Base-by-base conservation (phyloP, 2,329 filamentous ascomycete genomes). In the Teratosphaeria gauchensis region DNA sequence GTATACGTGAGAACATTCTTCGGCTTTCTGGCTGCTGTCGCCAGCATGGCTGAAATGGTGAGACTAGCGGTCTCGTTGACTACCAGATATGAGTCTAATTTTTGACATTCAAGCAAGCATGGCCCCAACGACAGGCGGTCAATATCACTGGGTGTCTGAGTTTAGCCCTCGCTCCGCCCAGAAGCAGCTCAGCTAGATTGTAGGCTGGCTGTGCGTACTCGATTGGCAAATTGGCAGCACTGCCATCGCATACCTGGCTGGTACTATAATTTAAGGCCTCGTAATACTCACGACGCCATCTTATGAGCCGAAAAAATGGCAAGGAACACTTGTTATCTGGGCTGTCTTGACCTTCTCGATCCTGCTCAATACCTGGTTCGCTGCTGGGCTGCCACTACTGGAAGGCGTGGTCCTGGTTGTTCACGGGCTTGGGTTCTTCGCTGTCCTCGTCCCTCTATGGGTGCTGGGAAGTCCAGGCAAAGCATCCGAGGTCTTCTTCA, bases 371-470 rank as follows among this genome's bases (percentile, higher is more conserved):
- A 74, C 74, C 1, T 68, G 75, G 12, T 70, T 74, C 5, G 75
- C 74, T 1, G 72, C 71, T 46, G 61, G 75, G 1, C 67, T 82
- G 2, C 78, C 79, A 1, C 68, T 74, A 14, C 69, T 81, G 30
- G 80, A 82, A 65, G 75, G 75, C 0, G 62, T 78, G 14, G 72
- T 80, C 24, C 68, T 81, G 7, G 72, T 80, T 30, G 64, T 82
- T 3, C 80, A 82, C 58, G 69, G 82, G n/a, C 65, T 78, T 14
- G 80, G 80, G 3, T 78, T 82, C 65, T 78, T 82, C 58, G 79
- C 75, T 0, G 77, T 81, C 57, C 67, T 82, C 11, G 76, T 81
- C 28, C 73, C 77, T 0, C 66, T 81, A 3, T 71, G 75, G 60
- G 71, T 74, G 1, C 32, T 62, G n/a, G 53, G 56, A 14, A 51